Base-by-base conservation (phyloP, 163 green algal species). In the Chlamydomonas reinhardtii region DNA sequence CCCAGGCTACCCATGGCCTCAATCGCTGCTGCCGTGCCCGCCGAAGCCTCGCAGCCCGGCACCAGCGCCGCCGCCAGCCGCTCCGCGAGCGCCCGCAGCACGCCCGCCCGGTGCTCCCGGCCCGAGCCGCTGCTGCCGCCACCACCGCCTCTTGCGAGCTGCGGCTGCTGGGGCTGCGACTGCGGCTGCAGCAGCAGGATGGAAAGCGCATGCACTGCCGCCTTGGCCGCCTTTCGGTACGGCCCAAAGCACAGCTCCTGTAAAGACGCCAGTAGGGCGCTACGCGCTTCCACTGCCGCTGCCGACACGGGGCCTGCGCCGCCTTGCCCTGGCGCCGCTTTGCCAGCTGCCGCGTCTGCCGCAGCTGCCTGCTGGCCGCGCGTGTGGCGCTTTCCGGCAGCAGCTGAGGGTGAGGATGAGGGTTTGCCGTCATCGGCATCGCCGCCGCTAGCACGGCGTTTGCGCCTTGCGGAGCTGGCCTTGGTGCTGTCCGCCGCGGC, bases 141-240 rank as follows among this genome's bases (percentile, higher is more conserved):
- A 39, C 66, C 66, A 43, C 69, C 34, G n/a, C 22, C 37, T 22
- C 76, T 17, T 56, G 48, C 12, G 9, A 20, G 48, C 48, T 56
- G 48, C 5, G 48, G 9, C 48, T 54, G 43, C 43, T 54, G 43
- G 11, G 48, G 48, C 48, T 56, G 48, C 48, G 48, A 56, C 48
- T 56, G 48, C 48, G 48, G 48, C 48, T 56, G 48, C 48, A 56
- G 48, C 66, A 77, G 68, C 70, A 86, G 14, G 59, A 59, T 37
- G 35, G 24, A 59, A 35, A 86, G 80, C 37, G 80, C 80, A 20
- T 73, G 70, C 15, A 79, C 80, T 5, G 80, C 69, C 6, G 70
- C 59, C 80, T 86, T 86, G 37, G 80, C 79, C 5, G 69, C 79
- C 37, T 86, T 86, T 16, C n/a, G 17, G 56, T 86, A 86, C 70